phyloP scores from a whole-genome alignment of 1,284 basidiomycete species.

The Fomitopsis schrenkii region DNA sequence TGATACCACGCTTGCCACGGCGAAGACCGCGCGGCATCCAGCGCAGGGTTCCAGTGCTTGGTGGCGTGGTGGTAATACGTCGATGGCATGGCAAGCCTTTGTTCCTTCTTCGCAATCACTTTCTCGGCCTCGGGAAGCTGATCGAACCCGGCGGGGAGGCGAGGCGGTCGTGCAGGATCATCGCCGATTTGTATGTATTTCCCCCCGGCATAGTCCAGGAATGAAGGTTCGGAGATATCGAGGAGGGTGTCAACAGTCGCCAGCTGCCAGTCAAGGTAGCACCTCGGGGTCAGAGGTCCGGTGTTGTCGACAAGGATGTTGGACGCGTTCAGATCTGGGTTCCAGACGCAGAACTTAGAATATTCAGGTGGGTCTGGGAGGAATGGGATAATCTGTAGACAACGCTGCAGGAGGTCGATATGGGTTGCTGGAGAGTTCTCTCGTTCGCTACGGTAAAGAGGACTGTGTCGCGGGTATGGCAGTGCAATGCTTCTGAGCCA shows the following conservation, averaged over 20 bases:
- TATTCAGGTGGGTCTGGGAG: slow-evolving; percentile 5
- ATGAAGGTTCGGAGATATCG: neutral
- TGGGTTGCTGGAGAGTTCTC: neutral
- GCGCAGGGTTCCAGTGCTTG: neutral
- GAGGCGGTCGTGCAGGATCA: neutral
- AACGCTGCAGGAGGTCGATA: slow-evolving; percentile 6
- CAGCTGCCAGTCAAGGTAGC: slow-evolving; percentile 31
- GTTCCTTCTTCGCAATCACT: neutral
- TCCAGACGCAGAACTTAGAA: slow-evolving; percentile 25
- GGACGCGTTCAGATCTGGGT: slow-evolving; percentile 25
- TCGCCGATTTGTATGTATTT: neutral
- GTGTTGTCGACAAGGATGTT: slow-evolving; percentile 27
- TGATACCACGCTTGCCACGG: neutral
- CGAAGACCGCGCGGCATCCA: neutral
- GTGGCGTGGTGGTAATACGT: neutral
- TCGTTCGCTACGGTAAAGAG: neutral
- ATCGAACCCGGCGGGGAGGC: neutral
- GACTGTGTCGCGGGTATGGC: neutral
- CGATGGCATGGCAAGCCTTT: neutral
- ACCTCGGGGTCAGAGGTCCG: slow-evolving; percentile 13
- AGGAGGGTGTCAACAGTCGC: neutral
- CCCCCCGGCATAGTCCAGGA: neutral
- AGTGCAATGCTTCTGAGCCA: neutral
- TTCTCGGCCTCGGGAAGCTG: neutral
- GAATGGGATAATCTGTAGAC: slow-evolving; percentile 4